Percentiles rank a stretch among this genome's conserved stretches.
Evolutionary conservation across 352 stramenopile genomes (phyloP).

Genomic region (Phytophthora cajani): DNA sequence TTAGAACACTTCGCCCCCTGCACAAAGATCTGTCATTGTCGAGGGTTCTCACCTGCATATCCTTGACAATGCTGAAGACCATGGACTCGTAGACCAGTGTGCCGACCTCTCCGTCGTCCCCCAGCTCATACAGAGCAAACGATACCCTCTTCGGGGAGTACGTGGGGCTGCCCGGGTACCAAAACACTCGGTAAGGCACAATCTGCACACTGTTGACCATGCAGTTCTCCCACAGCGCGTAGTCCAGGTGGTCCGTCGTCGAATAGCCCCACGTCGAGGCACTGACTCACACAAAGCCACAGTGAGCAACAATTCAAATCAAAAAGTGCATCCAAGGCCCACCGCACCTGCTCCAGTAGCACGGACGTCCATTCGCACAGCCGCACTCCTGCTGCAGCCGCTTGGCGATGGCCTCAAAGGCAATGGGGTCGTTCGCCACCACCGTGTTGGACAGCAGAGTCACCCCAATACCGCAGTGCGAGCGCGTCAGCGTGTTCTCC

Average conservation of each 20-base stretch:
- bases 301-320: background rate
- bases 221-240: slow-evolving; percentile 48
- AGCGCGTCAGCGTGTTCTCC: slow-evolving; percentile 55
- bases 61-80: slow-evolving; percentile 56
- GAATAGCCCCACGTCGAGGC: slow-evolving; percentile 47
- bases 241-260: slow-evolving; percentile 72
- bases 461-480: slow-evolving; percentile 49
- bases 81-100: slow-evolving; percentile 59
- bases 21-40: background rate
- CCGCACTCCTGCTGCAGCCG: slow-evolving; percentile 70
- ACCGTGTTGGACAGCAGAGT: slow-evolving; percentile 36
- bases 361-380: slow-evolving; percentile 64
- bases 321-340: too few species aligned
- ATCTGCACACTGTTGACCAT: slow-evolving; percentile 60
- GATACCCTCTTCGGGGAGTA: slow-evolving; percentile 68
- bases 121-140: slow-evolving; percentile 65
- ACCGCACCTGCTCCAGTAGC: slow-evolving; percentile 84
- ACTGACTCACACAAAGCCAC: slow-evolving; percentile 12
- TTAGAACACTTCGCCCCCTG: background rate
- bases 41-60: slow-evolving; percentile 50
- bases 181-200: slow-evolving; percentile 82
- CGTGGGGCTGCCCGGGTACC: slow-evolving; percentile 74
- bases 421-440: slow-evolving; percentile 34
- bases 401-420: slow-evolving; percentile 51
- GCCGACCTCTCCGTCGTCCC: slow-evolving; percentile 24